phyloP scores from a whole-genome alignment of 768 basidiomycete genomes.

The Chalciporus pseudorubinellus region DNA sequence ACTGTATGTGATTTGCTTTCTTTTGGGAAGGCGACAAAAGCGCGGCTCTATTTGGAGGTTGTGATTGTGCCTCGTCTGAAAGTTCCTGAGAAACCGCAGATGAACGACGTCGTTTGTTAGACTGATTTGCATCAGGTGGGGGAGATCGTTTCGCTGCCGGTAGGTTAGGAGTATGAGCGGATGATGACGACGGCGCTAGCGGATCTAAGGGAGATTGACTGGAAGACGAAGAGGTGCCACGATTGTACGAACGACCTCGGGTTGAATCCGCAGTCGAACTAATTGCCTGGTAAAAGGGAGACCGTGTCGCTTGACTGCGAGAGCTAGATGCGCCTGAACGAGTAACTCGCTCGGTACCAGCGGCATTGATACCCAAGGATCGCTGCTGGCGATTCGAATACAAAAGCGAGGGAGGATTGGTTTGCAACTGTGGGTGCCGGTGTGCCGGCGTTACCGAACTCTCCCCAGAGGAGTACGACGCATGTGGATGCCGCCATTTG shows the following conservation, averaged over 20 bases:
- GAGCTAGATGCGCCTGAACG: conserved; percentile 4
- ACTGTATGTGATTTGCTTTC: conserved; percentile 91
- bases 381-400: conserved; percentile 21
- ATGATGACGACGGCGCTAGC: conserved; percentile 15
- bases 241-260: conserved; percentile 14
- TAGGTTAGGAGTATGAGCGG: conserved; percentile 6
- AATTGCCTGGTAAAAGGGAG: conserved; percentile 18
- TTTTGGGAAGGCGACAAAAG: conserved; percentile 83
- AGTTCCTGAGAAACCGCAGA: conserved; percentile 13
- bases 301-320: conserved; percentile 8
- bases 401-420: conserved; percentile 14
- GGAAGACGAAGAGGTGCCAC: conserved; percentile 26
- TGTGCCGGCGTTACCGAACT: conserved; percentile 8
- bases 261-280: conserved; percentile 8
- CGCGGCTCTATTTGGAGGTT: conserved; percentile 14
- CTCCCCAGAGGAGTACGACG: conserved; percentile 11
- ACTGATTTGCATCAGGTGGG: conserved; percentile 19
- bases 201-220: conserved; percentile 25
- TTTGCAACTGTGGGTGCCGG: conserved; percentile 19
- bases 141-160: conserved; percentile 28
- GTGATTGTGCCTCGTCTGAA: conserved; percentile 11
- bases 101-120: conserved; percentile 35
- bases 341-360: conserved; percentile 4
- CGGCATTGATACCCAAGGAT: conserved; percentile 6
- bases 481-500: conserved; percentile 35